These are phyloP conservation scores for Exophiala spinifera DNA, from an alignment of 2,329 filamentous ascomycete species.

Conservation along the genomic window DNA sequence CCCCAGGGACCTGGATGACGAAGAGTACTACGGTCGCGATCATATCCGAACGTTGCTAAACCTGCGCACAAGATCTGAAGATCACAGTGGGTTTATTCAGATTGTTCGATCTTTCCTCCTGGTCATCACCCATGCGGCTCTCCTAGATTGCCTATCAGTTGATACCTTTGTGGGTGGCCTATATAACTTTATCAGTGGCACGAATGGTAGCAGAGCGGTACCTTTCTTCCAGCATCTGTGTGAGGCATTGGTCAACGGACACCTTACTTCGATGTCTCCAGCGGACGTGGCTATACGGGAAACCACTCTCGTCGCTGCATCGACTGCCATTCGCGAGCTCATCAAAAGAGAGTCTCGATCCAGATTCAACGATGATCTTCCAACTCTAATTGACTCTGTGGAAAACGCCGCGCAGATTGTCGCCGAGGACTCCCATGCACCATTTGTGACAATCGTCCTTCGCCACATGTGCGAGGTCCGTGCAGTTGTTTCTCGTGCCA, in stretches of 20 bases:
- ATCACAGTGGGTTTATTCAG: constrained; percentile 16
- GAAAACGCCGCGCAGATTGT: constrained; percentile 5
- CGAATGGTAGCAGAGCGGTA: constrained; percentile 42
- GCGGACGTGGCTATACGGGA: constrained; percentile 17
- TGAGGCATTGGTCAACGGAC: constrained; percentile 22
- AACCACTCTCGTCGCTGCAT: constrained; percentile 12
- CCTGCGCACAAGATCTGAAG: not conserved
- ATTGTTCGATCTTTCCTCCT: constrained; percentile 28
- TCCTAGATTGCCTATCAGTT: constrained; percentile 36
- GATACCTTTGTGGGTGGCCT: constrained; percentile 36
- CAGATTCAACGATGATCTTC: constrained; percentile 29
- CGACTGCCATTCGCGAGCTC: not conserved
- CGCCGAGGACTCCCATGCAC: constrained; percentile 29
- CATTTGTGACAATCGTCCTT: constrained; percentile 8
- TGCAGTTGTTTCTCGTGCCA: too few relatives aligned
- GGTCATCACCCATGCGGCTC: constrained; percentile 34
- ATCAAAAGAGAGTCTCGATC: constrained; percentile 19
- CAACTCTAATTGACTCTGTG: constrained; percentile 10
- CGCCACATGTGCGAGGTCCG: not conserved
- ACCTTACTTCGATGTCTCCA: too few relatives aligned
- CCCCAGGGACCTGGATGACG: constrained; percentile 33
- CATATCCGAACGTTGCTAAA: constrained; percentile 28
- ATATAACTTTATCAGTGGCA: constrained; percentile 52
- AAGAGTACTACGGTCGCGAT: constrained; percentile 28
- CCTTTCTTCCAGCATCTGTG: constrained; percentile 35